Base-by-base conservation (phyloP, 2,329 filamentous ascomycete species). In the Ophiocordyceps camponoti-floridani region DNA sequence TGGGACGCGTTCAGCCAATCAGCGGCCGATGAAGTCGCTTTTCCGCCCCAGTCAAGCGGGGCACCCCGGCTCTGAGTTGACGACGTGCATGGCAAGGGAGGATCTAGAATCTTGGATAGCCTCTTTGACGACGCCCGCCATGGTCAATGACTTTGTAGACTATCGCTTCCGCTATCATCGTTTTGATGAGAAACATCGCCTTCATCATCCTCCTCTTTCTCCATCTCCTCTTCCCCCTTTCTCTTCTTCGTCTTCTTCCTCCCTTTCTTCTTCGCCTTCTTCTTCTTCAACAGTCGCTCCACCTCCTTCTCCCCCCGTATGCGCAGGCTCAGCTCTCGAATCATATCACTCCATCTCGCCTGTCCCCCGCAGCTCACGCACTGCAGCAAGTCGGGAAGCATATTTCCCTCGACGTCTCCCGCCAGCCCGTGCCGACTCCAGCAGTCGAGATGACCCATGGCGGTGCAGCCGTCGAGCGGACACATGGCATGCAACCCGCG, bases 291-390 rank as follows among this genome's bases (percentile, higher is more conserved):
- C 26, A 94, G 54, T 51, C 77, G 77, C 38, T 78, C 72, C 1
- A 88, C 64, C 50, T 87, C 81, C 46, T 82, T 81, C 45, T 70
- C 61, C 1, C 82, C 87, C 23, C 84, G 72, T 33, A 75, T 66
- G 30, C 89, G 72, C 43, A 94, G 62, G 43, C 73, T 91, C 52
- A 94, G 62, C 57, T 94, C 88, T 56, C 79, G 88, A 65, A 93
- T 82, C 63, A 95, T 75, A 42, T 82, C 74, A 0, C 70, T 67
- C 89, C 89, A 96, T 43, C 68, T 58, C 2, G 87, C 62, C 4
- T 66, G 60, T 0, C 67, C 66, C 1, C 68, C 62, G 56, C 89
- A 96, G 18, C 64, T 63, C 0, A 85, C 85, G 62, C 89, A 96
- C 2, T 54, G 60, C 2, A 86, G 87, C 31, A 68, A 57, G 1